phyloP scores from a whole-genome alignment of 2,329 filamentous ascomycete species.

The Sphaerulina vaccinii region DNA sequence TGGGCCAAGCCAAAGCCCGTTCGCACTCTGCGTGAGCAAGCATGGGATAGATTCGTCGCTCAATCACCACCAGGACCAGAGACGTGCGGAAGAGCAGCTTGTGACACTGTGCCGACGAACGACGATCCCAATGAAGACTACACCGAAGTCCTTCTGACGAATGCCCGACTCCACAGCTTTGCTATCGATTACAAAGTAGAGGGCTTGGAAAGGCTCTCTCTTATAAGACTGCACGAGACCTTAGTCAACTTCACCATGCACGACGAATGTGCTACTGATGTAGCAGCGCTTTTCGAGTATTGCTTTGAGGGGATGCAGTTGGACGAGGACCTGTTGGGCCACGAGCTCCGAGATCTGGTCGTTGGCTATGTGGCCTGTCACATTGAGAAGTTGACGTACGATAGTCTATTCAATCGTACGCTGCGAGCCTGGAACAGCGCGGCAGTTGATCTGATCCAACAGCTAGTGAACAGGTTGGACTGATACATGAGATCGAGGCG shows the following conservation, averaged over 20 bases:
- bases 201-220: neutral
- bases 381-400: constrained; percentile 2
- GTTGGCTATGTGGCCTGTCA: constrained; percentile 9
- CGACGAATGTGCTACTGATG: neutral
- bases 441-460: constrained; percentile 2
- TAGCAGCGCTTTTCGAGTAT: constrained; percentile 9
- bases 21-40: neutral
- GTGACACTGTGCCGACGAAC: neutral
- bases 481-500: neutral
- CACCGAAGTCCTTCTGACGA: constrained; percentile 12
- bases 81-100: constrained; percentile 33
- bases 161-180: constrained; percentile 14
- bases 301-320: neutral
- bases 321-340: neutral
- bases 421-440: neutral
- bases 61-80: neutral
- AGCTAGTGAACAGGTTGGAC: neutral
- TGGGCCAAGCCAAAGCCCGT: too few relatives aligned
- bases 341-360: neutral
- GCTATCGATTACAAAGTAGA: constrained; percentile 11
- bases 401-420: neutral
- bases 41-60: constrained; percentile 1
- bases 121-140: constrained; percentile 10
- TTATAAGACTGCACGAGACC: constrained; percentile 8
- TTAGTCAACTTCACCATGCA: constrained; percentile 4